Percentiles rank a stretch among this genome's conserved stretches.
Conservation (phyloP, 176 grass and related monocot species). For the barley (Hordeum vulgare) region MorexV3_pseudomolecules_assembly NC_058521.1:600128352-600128851, state of each 20-base stretch:
- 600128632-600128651: neutral
- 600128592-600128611: neutral
- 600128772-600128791: neutral
- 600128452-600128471: too few species aligned
- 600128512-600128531: too few species aligned
- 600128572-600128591: neutral
- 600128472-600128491: too few species aligned
- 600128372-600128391: too few species aligned
- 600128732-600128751: neutral
- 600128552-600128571: neutral
- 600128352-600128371: too few species aligned
- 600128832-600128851: neutral
- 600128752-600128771: neutral
- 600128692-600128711: neutral
- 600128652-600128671: neutral
- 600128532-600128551: neutral
- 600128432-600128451: too few species aligned
- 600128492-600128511: too few species aligned
- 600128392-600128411: too few species aligned
- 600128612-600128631: neutral
- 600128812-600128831: neutral
- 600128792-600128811: neutral
- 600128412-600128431: too few species aligned
- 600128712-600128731: neutral
- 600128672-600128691: neutral